Evolutionary conservation across 2,329 filamentous ascomycete genomes (phyloP).

Genomic region (Nothophoma quercina): DNA sequence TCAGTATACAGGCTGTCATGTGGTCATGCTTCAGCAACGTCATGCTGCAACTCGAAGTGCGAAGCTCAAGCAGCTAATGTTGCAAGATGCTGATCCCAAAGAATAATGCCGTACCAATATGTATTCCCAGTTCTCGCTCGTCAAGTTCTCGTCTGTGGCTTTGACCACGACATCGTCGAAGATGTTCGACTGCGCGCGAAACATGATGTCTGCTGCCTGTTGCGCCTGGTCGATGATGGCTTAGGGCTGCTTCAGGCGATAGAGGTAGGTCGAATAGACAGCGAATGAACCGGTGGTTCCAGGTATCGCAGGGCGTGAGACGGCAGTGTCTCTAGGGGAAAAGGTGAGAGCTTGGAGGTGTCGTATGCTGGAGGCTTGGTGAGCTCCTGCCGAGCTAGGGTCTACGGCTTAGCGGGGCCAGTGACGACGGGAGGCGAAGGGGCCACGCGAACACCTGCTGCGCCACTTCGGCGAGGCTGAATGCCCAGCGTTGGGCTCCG

Average conservation of each 20-base stretch:
- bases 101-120: conserved; percentile 60
- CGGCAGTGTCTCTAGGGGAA: conserved; percentile 3
- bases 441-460: conserved; percentile 13
- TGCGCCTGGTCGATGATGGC: not conserved
- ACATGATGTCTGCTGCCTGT: conserved; percentile 48
- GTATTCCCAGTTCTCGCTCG: conserved; percentile 79
- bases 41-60: not conserved
- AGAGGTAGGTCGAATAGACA: not conserved
- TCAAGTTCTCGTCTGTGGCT: conserved; percentile 97
- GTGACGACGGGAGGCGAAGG: conserved; percentile 31
- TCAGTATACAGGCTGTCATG: conserved; percentile 1
- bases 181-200: conserved; percentile 66
- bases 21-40: not conserved
- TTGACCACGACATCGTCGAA: conserved; percentile 77
- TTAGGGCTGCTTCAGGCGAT: not conserved
- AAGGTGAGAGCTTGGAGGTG: conserved; percentile 15
- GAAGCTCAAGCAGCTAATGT: not conserved
- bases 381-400: conserved; percentile 24
- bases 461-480: conserved; percentile 19
- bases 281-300: not conserved
- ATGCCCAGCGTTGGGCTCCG: not conserved
- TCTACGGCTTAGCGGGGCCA: conserved; percentile 17
- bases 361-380: conserved; percentile 29
- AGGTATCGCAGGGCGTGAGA: not conserved
- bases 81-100: not conserved